phyloP scores from a whole-genome alignment of 495 filamentous ascomycete species.

The Rhypophila decipiens region DNA sequence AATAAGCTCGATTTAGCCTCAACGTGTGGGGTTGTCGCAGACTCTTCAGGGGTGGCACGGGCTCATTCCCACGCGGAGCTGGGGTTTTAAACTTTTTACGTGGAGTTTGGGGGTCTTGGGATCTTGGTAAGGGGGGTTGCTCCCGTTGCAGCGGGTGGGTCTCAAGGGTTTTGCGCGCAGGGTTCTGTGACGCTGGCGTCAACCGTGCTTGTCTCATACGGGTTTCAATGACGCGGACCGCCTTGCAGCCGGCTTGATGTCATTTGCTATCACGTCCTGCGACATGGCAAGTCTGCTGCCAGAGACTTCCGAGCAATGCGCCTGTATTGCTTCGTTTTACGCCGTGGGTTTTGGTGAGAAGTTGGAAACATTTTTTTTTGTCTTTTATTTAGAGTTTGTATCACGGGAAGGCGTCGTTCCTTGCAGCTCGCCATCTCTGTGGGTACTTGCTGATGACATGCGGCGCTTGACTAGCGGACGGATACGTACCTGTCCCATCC shows the following conservation, averaged over 20 bases:
- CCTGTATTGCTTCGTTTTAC: background rate
- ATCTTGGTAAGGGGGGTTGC: too few species aligned
- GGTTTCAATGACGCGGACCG: constrained; percentile 30
- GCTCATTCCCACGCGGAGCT: background rate
- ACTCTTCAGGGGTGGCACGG: background rate
- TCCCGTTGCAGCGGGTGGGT: too few species aligned
- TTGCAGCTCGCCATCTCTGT: too few species aligned
- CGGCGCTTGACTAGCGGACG: too few species aligned
- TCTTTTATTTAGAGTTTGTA: too few species aligned
- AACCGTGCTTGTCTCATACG: constrained; percentile 23
- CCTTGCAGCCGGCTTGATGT: constrained; percentile 12
- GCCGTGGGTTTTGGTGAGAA: too few species aligned
- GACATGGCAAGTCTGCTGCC: constrained; percentile 5
- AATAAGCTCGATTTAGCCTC: too few species aligned
- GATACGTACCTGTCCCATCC: too few species aligned
- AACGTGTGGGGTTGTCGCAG: too few species aligned
- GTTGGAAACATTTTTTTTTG: background rate
- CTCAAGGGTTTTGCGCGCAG: constrained; percentile 7
- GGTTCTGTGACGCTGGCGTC: constrained; percentile 24
- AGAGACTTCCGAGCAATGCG: background rate
- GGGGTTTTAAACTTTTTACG: background rate
- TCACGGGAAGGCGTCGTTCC: too few species aligned
- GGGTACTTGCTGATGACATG: too few species aligned
- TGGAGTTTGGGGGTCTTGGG: background rate
- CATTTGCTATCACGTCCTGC: constrained; percentile 9